Evolutionary conservation across 768 basidiomycete genomes (phyloP).

Genomic region (Leucosporidium scottii): DNA sequence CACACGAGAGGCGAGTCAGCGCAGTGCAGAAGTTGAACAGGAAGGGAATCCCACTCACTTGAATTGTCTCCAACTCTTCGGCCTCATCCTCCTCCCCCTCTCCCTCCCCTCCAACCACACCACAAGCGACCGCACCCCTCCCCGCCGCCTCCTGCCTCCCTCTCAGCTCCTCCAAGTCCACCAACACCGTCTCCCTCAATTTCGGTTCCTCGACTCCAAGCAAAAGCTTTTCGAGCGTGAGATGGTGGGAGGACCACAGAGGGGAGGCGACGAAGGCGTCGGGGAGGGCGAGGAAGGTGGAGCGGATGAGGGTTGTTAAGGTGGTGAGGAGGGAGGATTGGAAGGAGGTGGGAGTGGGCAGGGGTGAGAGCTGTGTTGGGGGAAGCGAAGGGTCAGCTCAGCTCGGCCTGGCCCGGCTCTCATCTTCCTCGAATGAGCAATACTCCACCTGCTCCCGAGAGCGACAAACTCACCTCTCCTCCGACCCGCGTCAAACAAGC

Average conservation of each 20-base stretch:
- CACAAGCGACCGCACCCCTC: too few species aligned
- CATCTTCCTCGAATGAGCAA: neutral
- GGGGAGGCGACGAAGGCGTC: conserved; percentile 25
- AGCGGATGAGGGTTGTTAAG: conserved; percentile 15
- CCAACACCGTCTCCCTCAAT: conserved; percentile 8
- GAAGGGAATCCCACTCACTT: neutral
- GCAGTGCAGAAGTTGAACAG: neutral
- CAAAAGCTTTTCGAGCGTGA: conserved; percentile 3
- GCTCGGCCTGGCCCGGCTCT: too few species aligned
- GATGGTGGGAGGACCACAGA: conserved; percentile 11
- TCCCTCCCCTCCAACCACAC: conserved; percentile 1
- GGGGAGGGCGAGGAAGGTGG: conserved; percentile 23
- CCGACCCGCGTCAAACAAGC: conserved; percentile 10
- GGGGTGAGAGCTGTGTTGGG: neutral
- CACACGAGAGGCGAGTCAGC: neutral
- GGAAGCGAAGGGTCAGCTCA: neutral
- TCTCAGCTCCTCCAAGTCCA: conserved; percentile 14
- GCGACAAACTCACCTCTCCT: neutral
- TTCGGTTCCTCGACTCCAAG: neutral
- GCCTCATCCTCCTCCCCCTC: conserved; percentile 4
- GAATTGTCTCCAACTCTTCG: conserved; percentile 12
- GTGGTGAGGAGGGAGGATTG: neutral
- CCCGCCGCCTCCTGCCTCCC: neutral
- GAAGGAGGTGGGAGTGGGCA: neutral
- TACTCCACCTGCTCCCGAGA: neutral